phyloP scores from a whole-genome alignment of 495 filamentous ascomycete genomes.

The Xylaria grammica region DNA sequence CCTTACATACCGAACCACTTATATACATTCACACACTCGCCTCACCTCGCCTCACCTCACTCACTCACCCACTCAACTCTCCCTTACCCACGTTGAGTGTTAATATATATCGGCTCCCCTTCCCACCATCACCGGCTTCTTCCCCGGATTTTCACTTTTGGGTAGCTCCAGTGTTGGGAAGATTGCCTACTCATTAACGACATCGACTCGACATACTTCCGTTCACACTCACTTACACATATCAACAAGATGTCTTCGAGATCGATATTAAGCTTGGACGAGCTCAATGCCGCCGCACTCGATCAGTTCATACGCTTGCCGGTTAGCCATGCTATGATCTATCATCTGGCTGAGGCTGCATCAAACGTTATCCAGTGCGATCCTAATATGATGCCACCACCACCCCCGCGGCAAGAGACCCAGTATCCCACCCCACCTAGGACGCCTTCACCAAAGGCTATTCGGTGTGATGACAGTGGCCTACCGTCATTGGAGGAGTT shows the following conservation, averaged over 20 bases:
- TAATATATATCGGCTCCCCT: conserved; percentile 18
- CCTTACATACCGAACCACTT: conserved; percentile 26
- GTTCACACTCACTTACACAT: conserved; percentile 10
- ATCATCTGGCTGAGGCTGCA: conserved; percentile 82
- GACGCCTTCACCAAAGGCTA: conserved; percentile 65
- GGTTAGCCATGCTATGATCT: conserved; percentile 84
- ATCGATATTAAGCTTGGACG: conserved; percentile 43
- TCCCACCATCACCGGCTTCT: conserved; percentile 3
- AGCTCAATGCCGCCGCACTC: conserved; percentile 79
- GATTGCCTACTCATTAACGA: conserved; percentile 19
- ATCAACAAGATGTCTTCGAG: conserved; percentile 43
- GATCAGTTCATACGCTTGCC: conserved; percentile 85
- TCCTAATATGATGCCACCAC: conserved; percentile 51
- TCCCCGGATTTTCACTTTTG: conserved; percentile 12
- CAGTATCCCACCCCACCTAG: conserved; percentile 70
- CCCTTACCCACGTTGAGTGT: conserved; percentile 15
- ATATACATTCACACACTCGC: conserved; percentile 20
- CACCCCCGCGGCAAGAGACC: conserved; percentile 51
- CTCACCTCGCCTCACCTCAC: conserved; percentile 8
- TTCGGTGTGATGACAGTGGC: conserved; percentile 43
- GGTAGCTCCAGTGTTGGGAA: conserved; percentile 5
- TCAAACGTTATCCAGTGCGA: conserved; percentile 92
- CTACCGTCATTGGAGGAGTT: conserved; percentile 86
- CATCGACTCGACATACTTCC: conserved; percentile 23
- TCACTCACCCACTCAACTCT: neutral